Base-by-base conservation (phyloP, 345 rosid genomes). In the Eucalyptus shirleyi region DNA sequence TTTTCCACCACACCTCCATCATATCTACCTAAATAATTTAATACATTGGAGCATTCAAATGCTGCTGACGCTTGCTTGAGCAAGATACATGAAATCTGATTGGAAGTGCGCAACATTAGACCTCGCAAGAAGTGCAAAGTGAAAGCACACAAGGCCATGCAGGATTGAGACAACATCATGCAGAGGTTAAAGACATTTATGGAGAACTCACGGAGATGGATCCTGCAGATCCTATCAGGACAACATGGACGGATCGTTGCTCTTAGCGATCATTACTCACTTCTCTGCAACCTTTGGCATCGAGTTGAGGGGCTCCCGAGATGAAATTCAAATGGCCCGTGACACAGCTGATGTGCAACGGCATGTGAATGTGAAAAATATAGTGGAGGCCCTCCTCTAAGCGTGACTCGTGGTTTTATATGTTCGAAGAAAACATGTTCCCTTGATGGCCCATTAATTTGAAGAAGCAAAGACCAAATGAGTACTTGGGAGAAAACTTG, bases 191-290 rank as follows among this genome's bases (percentile, higher is more conserved):
- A 49, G 50, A 49, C 50, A 15, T 49, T 49, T 49, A 49, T 49
- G 50, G 50, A 49, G 50, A 49, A 0, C 0, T 49, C 5, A 4
- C 0, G 50, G 50, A 49, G 50, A 12, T 4, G 50, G 15, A 49
- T 49, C 50, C 50, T 49, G 50, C 50, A 49, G 50, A 49, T 49
- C 50, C 50, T 49, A 49, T 49, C 50, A 49, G 1, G 4, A 49
- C 50, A 49, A 49, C 50, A 49, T 49, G 50, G 50, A 49, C 50
- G 50, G 50, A 49, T 12, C 50, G 50, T 49, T 49, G 50, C 50
- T 49, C 50, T 49, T 2, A 12, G 50, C 50, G 50, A 49, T 4
- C 50, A 49, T 12, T 49, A 49, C 50, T 49, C 50, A 49, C 50
- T 49, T 49, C 50, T 49, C 50, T 49, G 50, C 50, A 49, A 49